Evolutionary conservation across 768 basidiomycete species (phyloP).

Genomic region (Leccinum rimulosum): DNA sequence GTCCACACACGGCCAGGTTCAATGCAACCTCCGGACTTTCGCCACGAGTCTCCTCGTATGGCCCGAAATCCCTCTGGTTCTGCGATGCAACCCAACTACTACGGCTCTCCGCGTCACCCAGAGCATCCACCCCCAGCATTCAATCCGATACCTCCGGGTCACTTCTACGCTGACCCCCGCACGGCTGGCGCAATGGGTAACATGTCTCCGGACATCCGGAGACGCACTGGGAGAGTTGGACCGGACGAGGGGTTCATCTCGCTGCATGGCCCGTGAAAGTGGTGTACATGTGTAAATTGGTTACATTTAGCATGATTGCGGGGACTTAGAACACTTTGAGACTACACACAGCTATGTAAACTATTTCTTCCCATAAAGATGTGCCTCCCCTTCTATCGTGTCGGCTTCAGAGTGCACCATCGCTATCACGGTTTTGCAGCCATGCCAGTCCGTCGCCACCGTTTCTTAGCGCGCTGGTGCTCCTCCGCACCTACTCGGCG

Average conservation of each 20-base stretch:
- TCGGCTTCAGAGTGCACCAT: too few relatives aligned
- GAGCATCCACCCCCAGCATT: slow-evolving; percentile 29
- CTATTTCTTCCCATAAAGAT: neutral
- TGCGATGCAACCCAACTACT: slow-evolving; percentile 29
- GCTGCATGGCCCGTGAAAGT: slow-evolving; percentile 26
- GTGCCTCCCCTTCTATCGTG: neutral
- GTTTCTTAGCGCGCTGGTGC: slow-evolving; percentile 14
- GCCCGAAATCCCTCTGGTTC: slow-evolving; percentile 30
- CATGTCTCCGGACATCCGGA: slow-evolving; percentile 35
- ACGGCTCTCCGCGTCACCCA: slow-evolving; percentile 33
- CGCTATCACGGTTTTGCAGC: slow-evolving; percentile 3
- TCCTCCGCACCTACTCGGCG: slow-evolving; percentile 12
- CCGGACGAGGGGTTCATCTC: slow-evolving; percentile 34
- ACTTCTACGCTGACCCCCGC: slow-evolving; percentile 40
- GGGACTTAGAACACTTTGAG: neutral
- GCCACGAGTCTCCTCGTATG: slow-evolving; percentile 35
- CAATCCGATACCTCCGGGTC: slow-evolving; percentile 36
- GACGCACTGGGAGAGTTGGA: slow-evolving; percentile 30
- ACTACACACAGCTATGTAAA: neutral
- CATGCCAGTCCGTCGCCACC: slow-evolving; percentile 4
- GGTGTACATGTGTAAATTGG: neutral
- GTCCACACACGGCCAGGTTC: slow-evolving; percentile 19
- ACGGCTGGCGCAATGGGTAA: slow-evolving; percentile 33
- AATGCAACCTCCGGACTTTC: slow-evolving; percentile 35
- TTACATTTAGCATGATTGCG: neutral